Conservation (phyloP, 768 basidiomycete species). For the Mycena floridula region DNA sequence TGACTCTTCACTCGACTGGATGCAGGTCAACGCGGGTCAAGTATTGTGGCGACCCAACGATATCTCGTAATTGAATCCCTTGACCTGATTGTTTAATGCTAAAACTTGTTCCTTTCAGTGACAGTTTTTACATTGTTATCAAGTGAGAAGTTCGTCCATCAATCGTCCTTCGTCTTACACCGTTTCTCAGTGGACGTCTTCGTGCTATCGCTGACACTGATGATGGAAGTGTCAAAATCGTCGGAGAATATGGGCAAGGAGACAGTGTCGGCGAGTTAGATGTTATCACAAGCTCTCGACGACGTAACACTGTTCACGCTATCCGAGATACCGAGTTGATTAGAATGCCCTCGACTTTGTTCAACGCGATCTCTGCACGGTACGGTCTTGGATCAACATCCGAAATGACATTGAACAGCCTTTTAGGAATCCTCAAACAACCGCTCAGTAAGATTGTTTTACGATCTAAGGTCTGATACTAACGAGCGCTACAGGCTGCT, state of each 20-base stretch:
- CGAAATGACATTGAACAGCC: background rate
- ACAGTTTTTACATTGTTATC: conserved; percentile 97
- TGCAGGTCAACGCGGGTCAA: conserved; percentile 94
- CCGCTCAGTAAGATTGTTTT: conserved; percentile 56
- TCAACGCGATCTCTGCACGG: conserved; percentile 94
- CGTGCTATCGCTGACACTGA: conserved; percentile 83
- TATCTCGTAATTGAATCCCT: too few species aligned
- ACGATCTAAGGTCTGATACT: background rate
- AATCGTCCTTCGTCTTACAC: too few species aligned
- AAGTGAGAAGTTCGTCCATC: too few species aligned
- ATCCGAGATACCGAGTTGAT: conserved; percentile 98
- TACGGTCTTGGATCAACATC: conserved; percentile 24
- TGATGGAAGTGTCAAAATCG: conserved; percentile 69
- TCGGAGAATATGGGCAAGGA: conserved; percentile 94
- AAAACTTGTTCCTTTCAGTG: too few species aligned
- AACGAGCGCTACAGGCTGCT: conserved; percentile 43
- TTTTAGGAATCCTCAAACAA: conserved; percentile 73
- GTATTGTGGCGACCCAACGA: conserved; percentile 92
- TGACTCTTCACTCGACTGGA: conserved; percentile 96
- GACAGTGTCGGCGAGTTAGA: conserved; percentile 97
- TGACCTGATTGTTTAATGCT: too few species aligned
- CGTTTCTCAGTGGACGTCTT: conserved; percentile 88
- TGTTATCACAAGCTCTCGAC: conserved; percentile 86
- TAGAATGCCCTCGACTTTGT: conserved; percentile 93
- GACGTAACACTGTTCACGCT: conserved; percentile 90